Evolutionary conservation across 768 basidiomycete species (phyloP), one percentile per base, ranked within the genome.

Genomic region (Tephrocybe sp.): DNA sequence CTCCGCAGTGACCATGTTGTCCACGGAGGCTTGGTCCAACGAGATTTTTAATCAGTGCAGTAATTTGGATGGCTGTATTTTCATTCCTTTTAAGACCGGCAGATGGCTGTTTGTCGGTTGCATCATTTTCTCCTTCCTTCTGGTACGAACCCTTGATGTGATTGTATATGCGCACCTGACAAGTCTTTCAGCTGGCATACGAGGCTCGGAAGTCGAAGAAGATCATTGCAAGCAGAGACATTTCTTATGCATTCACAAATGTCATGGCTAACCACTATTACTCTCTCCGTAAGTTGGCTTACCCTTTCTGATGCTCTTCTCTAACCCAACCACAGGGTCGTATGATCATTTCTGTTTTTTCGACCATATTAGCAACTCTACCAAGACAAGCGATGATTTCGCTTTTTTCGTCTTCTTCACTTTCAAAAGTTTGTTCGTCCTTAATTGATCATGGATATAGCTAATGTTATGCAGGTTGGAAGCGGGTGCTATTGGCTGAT

Each of bases 331-430:
- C 49, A 39, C 33, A 95, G 93, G 91, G 47, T 92, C 89, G 36
- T 99, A 98, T 68, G 87, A 96, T 66, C 91, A 96, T 66, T 98
- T 98, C 68, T 98, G 97, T 70, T 94, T 99, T 76, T 98, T 98
- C 67, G 87, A 90, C 60, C 93, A 98, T 60, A 97, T 99, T 69
- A 85, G 85, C 63, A 87, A 91, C 63, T 98, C 97, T 22, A 94
- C 93, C 26, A 98, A 96, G 78, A 85, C 83, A 55, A 94, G 88
- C 68, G 97, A 99, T 65, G 92, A 97, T 63, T 94, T 99, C 69
- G 95, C 96, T 31, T 98, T 98, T 78, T 99, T 97, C 70, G 83
- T 98, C 64, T 99, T 98, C 83, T 99, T 99, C 72, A 89, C 89
- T 0, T 98, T 99, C 81, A 99, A 99, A 78, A 96, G 96, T 91